Percentiles rank a stretch among this genome's conserved stretches.
Evolutionary conservation across 495 filamentous ascomycete genomes (phyloP).

Genomic region (Trypethelium eluteriae): DNA sequence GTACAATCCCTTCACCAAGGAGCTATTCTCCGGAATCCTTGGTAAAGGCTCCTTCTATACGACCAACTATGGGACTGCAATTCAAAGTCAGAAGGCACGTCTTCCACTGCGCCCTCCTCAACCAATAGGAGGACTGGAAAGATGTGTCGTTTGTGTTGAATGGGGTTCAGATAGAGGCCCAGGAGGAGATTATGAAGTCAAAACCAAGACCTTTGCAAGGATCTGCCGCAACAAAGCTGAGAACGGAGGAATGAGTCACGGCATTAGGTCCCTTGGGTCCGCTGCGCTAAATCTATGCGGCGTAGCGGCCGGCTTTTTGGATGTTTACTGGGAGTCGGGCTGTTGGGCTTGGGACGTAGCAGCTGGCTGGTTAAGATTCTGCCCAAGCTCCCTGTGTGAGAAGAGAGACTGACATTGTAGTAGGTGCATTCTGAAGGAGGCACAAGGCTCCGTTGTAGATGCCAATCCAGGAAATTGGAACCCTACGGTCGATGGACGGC

Average conservation of each 20-base stretch:
- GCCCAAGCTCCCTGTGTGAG: not conserved
- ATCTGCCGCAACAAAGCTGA: constrained; percentile 54
- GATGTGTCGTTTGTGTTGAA: constrained; percentile 62
- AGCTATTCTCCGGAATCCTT: constrained; percentile 61
- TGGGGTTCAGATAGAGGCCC: constrained; percentile 63
- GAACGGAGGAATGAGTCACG: constrained; percentile 81
- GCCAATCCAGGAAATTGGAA: constrained; percentile 75
- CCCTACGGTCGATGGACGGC: constrained; percentile 61
- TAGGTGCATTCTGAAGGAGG: constrained; percentile 64
- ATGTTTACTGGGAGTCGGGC: constrained; percentile 89
- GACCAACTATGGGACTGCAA: constrained; percentile 23
- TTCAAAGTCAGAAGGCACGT: constrained; percentile 29
- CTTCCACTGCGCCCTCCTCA: constrained; percentile 48
- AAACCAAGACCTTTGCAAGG: constrained; percentile 58
- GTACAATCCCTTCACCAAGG: constrained; percentile 69
- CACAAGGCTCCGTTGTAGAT: constrained; percentile 71
- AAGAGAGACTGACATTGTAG: not conserved
- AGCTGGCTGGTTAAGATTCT: constrained; percentile 60
- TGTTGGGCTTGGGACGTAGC: constrained; percentile 95
- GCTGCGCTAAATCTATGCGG: constrained; percentile 78
- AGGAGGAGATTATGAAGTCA: constrained; percentile 69
- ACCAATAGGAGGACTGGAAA: constrained; percentile 51
- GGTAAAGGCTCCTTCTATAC: constrained; percentile 62
- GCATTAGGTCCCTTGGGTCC: constrained; percentile 63
- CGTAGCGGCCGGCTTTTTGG: constrained; percentile 70